Base-by-base conservation (phyloP, 768 basidiomycete genomes). In the Russula lepida region DNA sequence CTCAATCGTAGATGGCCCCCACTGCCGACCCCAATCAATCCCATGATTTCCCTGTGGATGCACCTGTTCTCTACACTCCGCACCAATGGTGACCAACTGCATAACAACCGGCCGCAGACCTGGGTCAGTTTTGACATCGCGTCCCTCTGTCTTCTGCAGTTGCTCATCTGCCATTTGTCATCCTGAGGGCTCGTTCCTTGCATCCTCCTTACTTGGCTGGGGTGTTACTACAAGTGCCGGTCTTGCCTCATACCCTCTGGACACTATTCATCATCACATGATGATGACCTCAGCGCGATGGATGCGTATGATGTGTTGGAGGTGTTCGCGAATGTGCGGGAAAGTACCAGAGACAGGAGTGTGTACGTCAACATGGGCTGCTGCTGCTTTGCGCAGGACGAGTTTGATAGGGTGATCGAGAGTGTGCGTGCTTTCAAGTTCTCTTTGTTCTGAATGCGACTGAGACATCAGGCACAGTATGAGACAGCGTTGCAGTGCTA, bases 221-320 rank as follows among this genome's bases (percentile, higher is more conserved):
- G 92, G 89, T 86, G 95, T 98, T 73, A 99, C 97, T 70, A 94
- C 92, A 71, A 82, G 66, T 80, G 81, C 63, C 78, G 95, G 95
- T 84, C 89, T 98, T 78, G 95, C 95, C 74, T 98, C 97, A 17
- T 93, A 93, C 72, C 92, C 91, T 76, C 83, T 92, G 58, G 92
- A 93, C 72, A 93, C 92, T 60, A 92, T 93, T 69, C 90, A 97
- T 88, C 95, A 95, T 88, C 93, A 95, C 69, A 99, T 99, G 97
- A 99, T 99, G 97, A 98, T 98, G 95, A 98, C 97, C 39, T 98
- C 95, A 25, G 89, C 48, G 67, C 84, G 63, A 81, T 81, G 73
- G 88, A 90, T 66, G 83, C 92, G 3, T 80, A 92, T 7, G 92
- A 97, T 54, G 95, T 95, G 0, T 73, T 99, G 47, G 86, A 88